phyloP scores from a whole-genome alignment of 305 asterid species.

The Solanum hybrid region DNA sequence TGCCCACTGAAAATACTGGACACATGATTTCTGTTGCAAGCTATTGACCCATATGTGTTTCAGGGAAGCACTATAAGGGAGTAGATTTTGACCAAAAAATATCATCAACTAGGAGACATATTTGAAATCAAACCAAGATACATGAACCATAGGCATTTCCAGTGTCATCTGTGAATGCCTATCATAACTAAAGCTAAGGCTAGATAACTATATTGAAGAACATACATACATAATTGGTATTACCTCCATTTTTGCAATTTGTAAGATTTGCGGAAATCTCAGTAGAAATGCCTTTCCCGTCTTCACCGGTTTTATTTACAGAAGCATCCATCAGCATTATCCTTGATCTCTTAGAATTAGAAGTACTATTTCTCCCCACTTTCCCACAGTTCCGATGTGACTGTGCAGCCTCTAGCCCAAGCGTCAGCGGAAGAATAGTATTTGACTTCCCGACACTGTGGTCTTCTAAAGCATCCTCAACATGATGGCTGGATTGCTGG shows the following conservation, averaged over 20 bases:
- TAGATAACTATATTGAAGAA: not conserved
- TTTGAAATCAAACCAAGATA: not conserved
- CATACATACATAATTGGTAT: not conserved
- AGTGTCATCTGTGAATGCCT: not conserved
- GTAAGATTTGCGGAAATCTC: conserved; percentile 34
- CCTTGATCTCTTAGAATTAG: conserved; percentile 49
- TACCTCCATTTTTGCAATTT: conserved; percentile 41
- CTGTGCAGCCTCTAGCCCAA: conserved; percentile 30
- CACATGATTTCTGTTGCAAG: not conserved
- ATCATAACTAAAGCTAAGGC: not conserved
- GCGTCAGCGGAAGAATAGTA: conserved; percentile 15
- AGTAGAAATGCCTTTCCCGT: conserved; percentile 25
- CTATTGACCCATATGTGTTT: not conserved
- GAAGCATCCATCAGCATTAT: conserved; percentile 35
- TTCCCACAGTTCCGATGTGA: conserved; percentile 36
- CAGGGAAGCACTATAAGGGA: not conserved
- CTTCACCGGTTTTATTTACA: conserved; percentile 28
- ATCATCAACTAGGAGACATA: not conserved
- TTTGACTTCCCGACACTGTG: conserved; percentile 21
- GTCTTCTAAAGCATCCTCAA: conserved; percentile 20
- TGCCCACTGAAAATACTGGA: not conserved
- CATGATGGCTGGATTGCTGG: conserved; percentile 26
- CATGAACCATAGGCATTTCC: not conserved
- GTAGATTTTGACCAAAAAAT: not conserved
- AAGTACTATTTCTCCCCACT: conserved; percentile 34